A percentile compares a stretch with the other conserved stretches of the same genome.
These are phyloP conservation scores for Fusarium pseudonygamai DNA, from an alignment of 2,329 filamentous ascomycete genomes.

Conservation along the genomic window DNA sequence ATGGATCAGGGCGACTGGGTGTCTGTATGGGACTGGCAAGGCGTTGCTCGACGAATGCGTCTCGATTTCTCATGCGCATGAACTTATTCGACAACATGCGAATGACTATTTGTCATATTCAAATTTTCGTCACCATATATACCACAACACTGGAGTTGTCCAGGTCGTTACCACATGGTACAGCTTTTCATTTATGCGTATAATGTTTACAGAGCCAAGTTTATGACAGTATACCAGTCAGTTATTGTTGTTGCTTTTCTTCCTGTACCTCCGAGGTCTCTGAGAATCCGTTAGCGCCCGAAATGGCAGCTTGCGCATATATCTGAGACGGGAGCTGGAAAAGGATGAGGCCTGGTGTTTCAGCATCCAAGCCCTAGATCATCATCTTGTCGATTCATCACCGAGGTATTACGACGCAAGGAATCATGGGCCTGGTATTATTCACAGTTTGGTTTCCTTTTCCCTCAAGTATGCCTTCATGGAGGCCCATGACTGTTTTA, in stretches of 20 bases:
- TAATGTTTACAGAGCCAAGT: conserved; percentile 8
- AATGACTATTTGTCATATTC: conserved; percentile 9
- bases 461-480: neutral
- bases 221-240: conserved; percentile 25
- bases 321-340: neutral
- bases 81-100: conserved; percentile 30
- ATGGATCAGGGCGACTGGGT: conserved; percentile 68
- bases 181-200: conserved; percentile 1
- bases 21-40: conserved; percentile 72
- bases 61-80: conserved; percentile 65
- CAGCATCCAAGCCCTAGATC: neutral
- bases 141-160: neutral
- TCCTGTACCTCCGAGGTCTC: neutral
- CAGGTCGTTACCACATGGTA: neutral
- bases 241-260: conserved; percentile 10
- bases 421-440: neutral
- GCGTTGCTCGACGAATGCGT: conserved; percentile 60
- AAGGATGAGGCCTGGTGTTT: neutral
- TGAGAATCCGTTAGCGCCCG: neutral
- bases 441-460: neutral
- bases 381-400: neutral
- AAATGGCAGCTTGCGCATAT: neutral
- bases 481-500: neutral
- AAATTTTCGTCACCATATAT: neutral
- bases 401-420: neutral